Evolutionary conservation across 164 flowering plant species (phyloP).

Genomic region (Paratinospora sagittata): DNA sequence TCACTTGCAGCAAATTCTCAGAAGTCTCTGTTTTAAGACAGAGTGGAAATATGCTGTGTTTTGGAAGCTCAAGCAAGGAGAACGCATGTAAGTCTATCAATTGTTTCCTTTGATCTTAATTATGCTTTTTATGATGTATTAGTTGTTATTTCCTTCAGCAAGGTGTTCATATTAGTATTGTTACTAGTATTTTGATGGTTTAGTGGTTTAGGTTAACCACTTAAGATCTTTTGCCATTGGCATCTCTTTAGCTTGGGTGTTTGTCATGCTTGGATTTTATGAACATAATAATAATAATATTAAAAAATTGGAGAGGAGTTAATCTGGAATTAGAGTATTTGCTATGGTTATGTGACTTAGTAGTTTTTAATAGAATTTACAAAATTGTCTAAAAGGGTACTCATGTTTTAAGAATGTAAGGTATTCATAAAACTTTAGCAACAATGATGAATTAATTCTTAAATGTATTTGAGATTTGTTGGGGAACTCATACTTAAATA

Average conservation of each 20-base stretch:
- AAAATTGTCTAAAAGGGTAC: no score
- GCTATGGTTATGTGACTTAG: not conserved
- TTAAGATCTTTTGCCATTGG: no score
- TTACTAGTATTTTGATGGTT: not conserved
- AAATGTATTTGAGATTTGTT: not conserved
- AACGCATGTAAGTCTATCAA: conserved; percentile 48
- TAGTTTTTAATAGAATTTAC: no score
- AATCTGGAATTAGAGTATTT: not conserved
- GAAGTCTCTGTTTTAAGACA: conserved; percentile 51
- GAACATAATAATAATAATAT: no score
- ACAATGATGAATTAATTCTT: not conserved
- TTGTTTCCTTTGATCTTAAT: not conserved
- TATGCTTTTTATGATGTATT: not conserved
- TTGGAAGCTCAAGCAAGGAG: conserved; percentile 61
- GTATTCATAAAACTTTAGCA: not conserved
- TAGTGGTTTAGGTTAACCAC: no score
- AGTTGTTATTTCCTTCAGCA: not conserved
- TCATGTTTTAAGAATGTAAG: no score
- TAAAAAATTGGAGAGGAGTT: not conserved
- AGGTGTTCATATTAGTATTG: not conserved
- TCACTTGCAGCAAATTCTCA: conserved; percentile 43
- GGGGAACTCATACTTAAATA: not conserved
- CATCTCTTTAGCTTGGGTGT: no score
- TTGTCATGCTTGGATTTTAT: no score
- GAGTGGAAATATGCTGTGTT: conserved; percentile 66